A percentile compares a stretch with the other conserved stretches of the same genome.
Evolutionary conservation across 768 basidiomycete species (phyloP).

Genomic region (Saitozyma podzolica): DNA sequence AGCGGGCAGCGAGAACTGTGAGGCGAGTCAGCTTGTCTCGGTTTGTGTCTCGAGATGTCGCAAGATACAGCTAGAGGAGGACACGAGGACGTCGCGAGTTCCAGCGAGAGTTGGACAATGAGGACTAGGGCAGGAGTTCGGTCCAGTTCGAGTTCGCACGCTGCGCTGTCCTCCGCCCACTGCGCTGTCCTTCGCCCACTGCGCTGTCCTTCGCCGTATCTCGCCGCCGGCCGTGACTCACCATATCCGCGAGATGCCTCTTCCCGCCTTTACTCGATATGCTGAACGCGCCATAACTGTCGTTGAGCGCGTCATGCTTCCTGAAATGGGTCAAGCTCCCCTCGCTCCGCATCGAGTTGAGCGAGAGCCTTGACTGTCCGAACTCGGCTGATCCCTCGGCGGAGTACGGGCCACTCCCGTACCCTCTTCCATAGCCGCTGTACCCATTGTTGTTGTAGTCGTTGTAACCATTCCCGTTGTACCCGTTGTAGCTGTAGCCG

Average conservation of each 20-base stretch:
- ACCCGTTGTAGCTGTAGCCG: slow-evolving; percentile 5
- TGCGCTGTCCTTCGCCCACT: neutral
- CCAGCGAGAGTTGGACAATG: too few species aligned
- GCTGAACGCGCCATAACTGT: slow-evolving; percentile 32
- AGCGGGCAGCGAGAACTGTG: slow-evolving; percentile 43
- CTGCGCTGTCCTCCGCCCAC: neutral
- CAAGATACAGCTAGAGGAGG: too few species aligned
- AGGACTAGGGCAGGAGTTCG: too few species aligned
- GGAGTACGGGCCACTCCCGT: neutral
- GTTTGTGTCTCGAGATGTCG: neutral
- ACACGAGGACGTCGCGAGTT: too few species aligned
- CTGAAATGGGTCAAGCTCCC: slow-evolving; percentile 37
- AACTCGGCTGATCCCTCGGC: slow-evolving; percentile 21
- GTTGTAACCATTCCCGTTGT: slow-evolving; percentile 4
- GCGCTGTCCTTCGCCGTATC: neutral
- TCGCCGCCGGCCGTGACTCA: slow-evolving; percentile 17
- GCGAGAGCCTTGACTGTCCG: slow-evolving; percentile 30
- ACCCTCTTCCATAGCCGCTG: neutral
- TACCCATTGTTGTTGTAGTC: slow-evolving; percentile 2
- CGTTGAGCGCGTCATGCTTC: slow-evolving; percentile 32
- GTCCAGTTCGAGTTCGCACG: neutral
- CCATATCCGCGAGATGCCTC: slow-evolving; percentile 39
- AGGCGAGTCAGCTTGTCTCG: neutral
- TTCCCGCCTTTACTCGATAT: slow-evolving; percentile 42
- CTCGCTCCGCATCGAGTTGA: slow-evolving; percentile 30